Evolutionary conservation across 2,329 filamentous ascomycete species (phyloP).

Genomic region (Westerdykella sp.): DNA sequence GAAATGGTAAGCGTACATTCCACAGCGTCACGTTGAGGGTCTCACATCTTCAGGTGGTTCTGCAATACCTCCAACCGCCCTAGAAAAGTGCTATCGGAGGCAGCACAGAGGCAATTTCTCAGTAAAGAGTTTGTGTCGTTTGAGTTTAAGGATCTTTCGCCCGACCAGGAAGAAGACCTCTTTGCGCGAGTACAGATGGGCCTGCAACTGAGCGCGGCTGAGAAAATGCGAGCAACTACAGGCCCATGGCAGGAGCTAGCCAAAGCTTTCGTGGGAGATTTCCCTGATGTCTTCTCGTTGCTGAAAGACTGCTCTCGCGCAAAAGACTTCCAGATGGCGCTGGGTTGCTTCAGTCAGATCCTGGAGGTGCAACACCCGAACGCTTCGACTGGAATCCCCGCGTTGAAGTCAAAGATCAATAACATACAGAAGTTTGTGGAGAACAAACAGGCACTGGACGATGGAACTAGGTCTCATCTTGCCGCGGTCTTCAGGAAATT

Average conservation of each 20-base stretch:
- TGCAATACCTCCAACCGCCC: slow-evolving; percentile 7
- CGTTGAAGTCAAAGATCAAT: slow-evolving; percentile 16
- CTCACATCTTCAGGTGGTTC: slow-evolving; percentile 22
- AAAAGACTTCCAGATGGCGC: slow-evolving; percentile 30
- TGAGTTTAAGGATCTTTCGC: slow-evolving; percentile 38
- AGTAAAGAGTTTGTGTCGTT: slow-evolving; percentile 39
- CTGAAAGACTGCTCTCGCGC: slow-evolving; percentile 25
- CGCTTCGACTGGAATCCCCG: slow-evolving; percentile 18
- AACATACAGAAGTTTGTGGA: slow-evolving; percentile 21
- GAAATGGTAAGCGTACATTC: slow-evolving; percentile 36
- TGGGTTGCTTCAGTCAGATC: slow-evolving; percentile 35
- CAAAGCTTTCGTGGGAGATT: slow-evolving; percentile 40
- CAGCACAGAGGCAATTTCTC: slow-evolving; percentile 35
- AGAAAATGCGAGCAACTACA: slow-evolving; percentile 43
- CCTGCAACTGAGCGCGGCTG: slow-evolving; percentile 40
- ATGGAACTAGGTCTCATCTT: slow-evolving; percentile 28
- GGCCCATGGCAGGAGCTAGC: slow-evolving; percentile 44
- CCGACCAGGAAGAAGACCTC: slow-evolving; percentile 43
- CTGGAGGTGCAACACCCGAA: slow-evolving; percentile 28
- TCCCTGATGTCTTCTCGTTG: slow-evolving; percentile 30
- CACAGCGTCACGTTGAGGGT: neutral
- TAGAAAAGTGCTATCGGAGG: slow-evolving; percentile 32
- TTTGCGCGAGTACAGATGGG: slow-evolving; percentile 46
- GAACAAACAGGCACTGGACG: slow-evolving; percentile 22
- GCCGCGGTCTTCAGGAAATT: slow-evolving; percentile 29